Conservation (phyloP, 768 basidiomycete species). For the Paxillus ammoniavirescens region DNA sequence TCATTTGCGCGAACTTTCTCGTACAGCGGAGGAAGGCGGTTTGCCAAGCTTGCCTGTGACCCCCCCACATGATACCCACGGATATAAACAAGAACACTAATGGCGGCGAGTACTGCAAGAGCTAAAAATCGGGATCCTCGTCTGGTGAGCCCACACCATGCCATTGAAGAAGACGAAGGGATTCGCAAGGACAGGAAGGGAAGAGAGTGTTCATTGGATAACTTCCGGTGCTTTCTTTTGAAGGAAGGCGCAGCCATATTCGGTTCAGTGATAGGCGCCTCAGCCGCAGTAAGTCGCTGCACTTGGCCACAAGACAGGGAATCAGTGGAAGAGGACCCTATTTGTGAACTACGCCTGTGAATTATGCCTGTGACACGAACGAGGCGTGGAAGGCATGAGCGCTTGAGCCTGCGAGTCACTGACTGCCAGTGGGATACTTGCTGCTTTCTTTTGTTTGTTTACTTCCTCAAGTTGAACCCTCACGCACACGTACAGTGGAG, state of each 20-base stretch:
- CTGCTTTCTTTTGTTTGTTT: no score
- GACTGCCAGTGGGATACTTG: no score
- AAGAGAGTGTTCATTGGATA: neutral
- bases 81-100: constrained; percentile 14
- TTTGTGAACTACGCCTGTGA: neutral
- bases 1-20: constrained; percentile 38
- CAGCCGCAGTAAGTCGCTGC: neutral
- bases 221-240: constrained; percentile 3
- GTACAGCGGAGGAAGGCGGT: constrained; percentile 41
- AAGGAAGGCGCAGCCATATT: neutral
- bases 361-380: no score
- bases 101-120: constrained; percentile 4
- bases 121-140: constrained; percentile 20
- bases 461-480: no score
- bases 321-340: neutral
- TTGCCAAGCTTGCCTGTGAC: neutral
- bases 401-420: no score
- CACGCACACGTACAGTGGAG: no score
- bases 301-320: neutral
- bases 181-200: neutral
- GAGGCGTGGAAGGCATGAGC: neutral
- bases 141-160: constrained; percentile 20
- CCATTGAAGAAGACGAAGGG: constrained; percentile 12
- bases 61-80: constrained; percentile 4
- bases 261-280: neutral